Base-by-base conservation (phyloP, 768 basidiomycete species). In the Trametes meyenii region DNA sequence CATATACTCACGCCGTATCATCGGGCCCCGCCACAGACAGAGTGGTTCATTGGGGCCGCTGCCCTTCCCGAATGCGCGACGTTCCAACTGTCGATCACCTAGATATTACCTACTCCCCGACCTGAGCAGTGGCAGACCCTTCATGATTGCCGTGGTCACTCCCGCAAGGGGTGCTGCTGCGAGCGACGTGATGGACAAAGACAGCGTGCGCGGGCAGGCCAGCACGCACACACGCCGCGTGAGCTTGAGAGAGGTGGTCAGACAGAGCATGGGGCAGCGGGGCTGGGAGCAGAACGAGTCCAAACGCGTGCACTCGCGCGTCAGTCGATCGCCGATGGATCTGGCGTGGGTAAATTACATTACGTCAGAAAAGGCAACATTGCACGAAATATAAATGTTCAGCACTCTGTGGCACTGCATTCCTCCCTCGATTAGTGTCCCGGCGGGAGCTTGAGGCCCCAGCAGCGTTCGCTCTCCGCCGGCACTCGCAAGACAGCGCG, bases 341-440 rank as follows among this genome's bases (percentile, higher is more conserved):
- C 60, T 29, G 3, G 45, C 36, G 46, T 42, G 11, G 55, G 52
- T 60, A 35, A 55, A 42, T 40, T 44, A 42, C 54, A 61, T 61
- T 56, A 61, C 60, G 60, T 61, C 60, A 61, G 53, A 48, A 50
- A 61, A 50, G 57, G 57, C 49, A 58, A 61, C 51, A 60, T 54
- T 50, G 50, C 49, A 43, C 44, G 29, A 33, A 33, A 33, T 33
- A 33, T 33, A 21, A 23, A 46, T 54, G 35, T 19, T 26, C 13
- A 4, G 36, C 40, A 38, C 26, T 35, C 49, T 23, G 52, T 49
- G 51, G 52, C 59, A 60, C 52, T 54, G 57, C 57, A 58, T 58
- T 50, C 49, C 39, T 44, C 40, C 46, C 26, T 24, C 29, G 26
- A 33, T 17, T 39, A 40, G 39, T 12, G 39, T 26, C 51, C 43